These are phyloP conservation scores for Tolypocladium ophioglossoides DNA, from an alignment of 2,329 filamentous ascomycete genomes.

Conservation along the genomic window DNA sequence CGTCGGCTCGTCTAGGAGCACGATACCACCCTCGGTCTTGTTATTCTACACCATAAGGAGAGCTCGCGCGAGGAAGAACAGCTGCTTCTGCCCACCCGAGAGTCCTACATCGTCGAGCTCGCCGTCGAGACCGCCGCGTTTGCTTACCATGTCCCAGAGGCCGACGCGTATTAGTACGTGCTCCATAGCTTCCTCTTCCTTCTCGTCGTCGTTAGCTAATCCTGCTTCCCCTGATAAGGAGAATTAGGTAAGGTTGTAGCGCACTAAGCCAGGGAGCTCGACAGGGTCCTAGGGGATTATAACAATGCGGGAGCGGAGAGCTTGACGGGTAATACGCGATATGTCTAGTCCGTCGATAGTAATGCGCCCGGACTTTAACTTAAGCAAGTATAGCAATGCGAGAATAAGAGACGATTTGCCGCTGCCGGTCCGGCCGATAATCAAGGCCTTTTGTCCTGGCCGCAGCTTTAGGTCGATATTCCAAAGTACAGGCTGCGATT, in stretches of 20 bases:
- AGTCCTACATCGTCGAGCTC: conserved; percentile 33
- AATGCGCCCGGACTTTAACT: conserved; percentile 15
- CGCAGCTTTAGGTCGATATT: conserved; percentile 7
- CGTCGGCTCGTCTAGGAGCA: background rate
- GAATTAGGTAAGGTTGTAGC: conserved; percentile 28
- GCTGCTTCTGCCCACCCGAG: conserved; percentile 48
- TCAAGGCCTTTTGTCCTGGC: conserved; percentile 14
- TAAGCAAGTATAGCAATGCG: conserved; percentile 26
- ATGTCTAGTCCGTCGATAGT: conserved; percentile 30
- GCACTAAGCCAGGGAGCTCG: conserved; percentile 28
- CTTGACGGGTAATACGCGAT: conserved; percentile 23
- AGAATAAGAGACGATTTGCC: conserved; percentile 32
- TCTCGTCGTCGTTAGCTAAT: conserved; percentile 14
- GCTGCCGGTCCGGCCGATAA: conserved; percentile 21
- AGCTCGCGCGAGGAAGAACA: conserved; percentile 50
- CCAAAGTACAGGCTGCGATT: conserved; percentile 3
- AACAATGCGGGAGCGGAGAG: conserved; percentile 34
- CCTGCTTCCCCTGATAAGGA: conserved; percentile 4
- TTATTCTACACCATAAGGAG: conserved; percentile 24
- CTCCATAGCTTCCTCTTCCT: background rate
- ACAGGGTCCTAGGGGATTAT: conserved; percentile 40
- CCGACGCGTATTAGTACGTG: conserved; percentile 18
- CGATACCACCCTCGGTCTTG: background rate
- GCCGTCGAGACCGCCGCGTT: conserved; percentile 14
- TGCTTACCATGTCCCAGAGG: conserved; percentile 15